These are phyloP conservation scores for Aspergillus terreus DNA, from an alignment of 2,329 filamentous ascomycete genomes.

Conservation along the genomic window DNA sequence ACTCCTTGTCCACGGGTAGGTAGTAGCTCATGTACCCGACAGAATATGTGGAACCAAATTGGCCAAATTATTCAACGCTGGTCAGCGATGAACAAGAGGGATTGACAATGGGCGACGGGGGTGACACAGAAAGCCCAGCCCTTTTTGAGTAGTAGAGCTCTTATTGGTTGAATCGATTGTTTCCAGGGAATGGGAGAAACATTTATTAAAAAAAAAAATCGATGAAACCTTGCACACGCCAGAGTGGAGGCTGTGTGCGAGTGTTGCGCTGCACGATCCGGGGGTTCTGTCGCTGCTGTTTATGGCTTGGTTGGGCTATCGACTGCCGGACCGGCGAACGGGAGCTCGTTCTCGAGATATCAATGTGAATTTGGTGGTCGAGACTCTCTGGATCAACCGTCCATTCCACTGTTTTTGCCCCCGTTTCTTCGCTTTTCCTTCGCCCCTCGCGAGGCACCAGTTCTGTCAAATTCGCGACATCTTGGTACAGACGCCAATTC, in stretches of 20 bases:
- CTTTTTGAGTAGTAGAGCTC: too few species aligned
- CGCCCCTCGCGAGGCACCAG: too few species aligned
- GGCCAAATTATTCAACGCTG: neutral
- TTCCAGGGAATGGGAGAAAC: too few species aligned
- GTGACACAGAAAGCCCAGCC: too few species aligned
- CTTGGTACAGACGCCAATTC: neutral
- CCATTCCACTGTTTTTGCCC: neutral
- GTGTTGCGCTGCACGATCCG: neutral
- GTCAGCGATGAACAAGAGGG: neutral
- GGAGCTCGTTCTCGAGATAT: too few species aligned
- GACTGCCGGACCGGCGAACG: too few species aligned
- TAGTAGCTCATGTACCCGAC: neutral
- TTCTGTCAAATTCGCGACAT: neutral
- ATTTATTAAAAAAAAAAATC: too few species aligned
- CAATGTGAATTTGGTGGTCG: too few species aligned
- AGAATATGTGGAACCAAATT: neutral
- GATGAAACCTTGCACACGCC: too few species aligned
- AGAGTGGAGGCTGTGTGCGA: neutral
- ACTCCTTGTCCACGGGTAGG: slow-evolving; percentile 4
- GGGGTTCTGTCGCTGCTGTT: neutral
- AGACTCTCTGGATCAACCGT: too few species aligned
- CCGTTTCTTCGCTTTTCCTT: neutral
- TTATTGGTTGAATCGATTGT: too few species aligned
- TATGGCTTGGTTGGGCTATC: neutral
- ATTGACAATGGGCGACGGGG: neutral